A percentile compares a stretch with the other conserved stretches of the same genome.
Conservation (phyloP, 2,329 filamentous ascomycete genomes). For the Ilyonectria destructans region DNA sequence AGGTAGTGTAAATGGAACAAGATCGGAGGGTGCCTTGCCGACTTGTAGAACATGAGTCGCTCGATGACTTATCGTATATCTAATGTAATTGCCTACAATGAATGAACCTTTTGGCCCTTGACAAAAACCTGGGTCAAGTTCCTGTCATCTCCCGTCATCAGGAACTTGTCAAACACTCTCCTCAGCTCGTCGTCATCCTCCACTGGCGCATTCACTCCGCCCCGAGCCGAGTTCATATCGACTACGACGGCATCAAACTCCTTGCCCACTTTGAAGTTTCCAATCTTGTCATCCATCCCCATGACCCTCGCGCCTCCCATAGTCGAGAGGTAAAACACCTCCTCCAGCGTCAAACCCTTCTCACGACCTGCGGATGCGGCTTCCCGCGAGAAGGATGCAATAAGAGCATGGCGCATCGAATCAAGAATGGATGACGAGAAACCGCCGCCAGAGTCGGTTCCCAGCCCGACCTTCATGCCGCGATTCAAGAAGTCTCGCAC, state of each 20-base stretch:
- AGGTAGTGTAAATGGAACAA: constrained; percentile 34
- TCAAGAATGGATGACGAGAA: constrained; percentile 74
- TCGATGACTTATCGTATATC: neutral
- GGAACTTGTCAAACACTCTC: constrained; percentile 73
- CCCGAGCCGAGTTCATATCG: constrained; percentile 53
- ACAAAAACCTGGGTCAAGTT: constrained; percentile 73
- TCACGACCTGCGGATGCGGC: constrained; percentile 59
- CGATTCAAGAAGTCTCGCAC: constrained; percentile 70
- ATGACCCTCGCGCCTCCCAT: constrained; percentile 74
- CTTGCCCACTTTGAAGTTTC: constrained; percentile 72
- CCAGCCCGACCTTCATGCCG: constrained; percentile 77
- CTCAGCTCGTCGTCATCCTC: constrained; percentile 64
- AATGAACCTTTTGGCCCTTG: constrained; percentile 56
- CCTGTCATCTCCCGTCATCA: constrained; percentile 78
- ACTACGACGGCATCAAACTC: constrained; percentile 74
- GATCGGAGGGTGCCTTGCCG: neutral
- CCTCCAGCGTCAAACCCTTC: constrained; percentile 63
- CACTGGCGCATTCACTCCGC: constrained; percentile 67
- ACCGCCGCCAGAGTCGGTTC: constrained; percentile 76
- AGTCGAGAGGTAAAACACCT: constrained; percentile 74
- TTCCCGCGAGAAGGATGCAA: constrained; percentile 67
- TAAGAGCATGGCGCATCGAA: constrained; percentile 71
- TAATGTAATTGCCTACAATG: constrained; percentile 12
- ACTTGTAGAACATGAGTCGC: neutral
- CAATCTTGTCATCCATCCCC: constrained; percentile 67